Evolutionary conservation across 495 filamentous ascomycete genomes (phyloP), one percentile per base, ranked within the genome.

Genomic region (Aspergillus egyptiacus): DNA sequence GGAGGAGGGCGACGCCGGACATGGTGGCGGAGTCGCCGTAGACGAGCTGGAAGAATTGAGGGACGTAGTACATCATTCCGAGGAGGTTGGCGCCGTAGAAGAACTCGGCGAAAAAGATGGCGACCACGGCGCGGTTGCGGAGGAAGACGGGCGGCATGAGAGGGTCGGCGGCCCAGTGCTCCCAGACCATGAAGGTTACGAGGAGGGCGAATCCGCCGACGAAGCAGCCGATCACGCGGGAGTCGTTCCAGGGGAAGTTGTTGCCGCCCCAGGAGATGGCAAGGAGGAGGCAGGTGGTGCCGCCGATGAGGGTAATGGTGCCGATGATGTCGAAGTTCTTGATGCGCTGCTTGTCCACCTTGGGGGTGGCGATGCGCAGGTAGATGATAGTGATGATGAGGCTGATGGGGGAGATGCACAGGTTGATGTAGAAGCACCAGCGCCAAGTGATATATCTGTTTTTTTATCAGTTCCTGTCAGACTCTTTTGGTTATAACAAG

Each of bases 401-500:
- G 11, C 80, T 81, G 33, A 83, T 68, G 0, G 80, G 81, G 18
- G n/a, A n/a, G n/a, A n/a, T n/a, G n/a, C n/a, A n/a, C n/a, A 85
- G 69, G 56, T 84, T 86, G 46, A 85, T 76, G 53, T 80, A 84
- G 57, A 84, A 84, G 57, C 81, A n/a, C n/a, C n/a, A n/a, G n/a
- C n/a, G n/a, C n/a, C n/a, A n/a, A n/a, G n/a, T n/a, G n/a, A n/a
- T n/a, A n/a, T n/a, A n/a, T n/a, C 52, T 55, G 9, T 33, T 7
- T n/a, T 33, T n/a, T 40, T 75, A 36, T 4, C 11, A n/a, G n/a
- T n/a, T n/a, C n/a, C n/a, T n/a, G n/a, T n/a, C n/a, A n/a, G n/a
- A n/a, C n/a, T n/a, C n/a, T n/a, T n/a, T n/a, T n/a, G n/a, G 32
- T n/a, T n/a, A 43, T 20, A 9, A 20, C 37, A 14, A 14, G 10